Base-by-base conservation (phyloP, 169 alveolate genomes). In the Eimeria sp. region DNA sequence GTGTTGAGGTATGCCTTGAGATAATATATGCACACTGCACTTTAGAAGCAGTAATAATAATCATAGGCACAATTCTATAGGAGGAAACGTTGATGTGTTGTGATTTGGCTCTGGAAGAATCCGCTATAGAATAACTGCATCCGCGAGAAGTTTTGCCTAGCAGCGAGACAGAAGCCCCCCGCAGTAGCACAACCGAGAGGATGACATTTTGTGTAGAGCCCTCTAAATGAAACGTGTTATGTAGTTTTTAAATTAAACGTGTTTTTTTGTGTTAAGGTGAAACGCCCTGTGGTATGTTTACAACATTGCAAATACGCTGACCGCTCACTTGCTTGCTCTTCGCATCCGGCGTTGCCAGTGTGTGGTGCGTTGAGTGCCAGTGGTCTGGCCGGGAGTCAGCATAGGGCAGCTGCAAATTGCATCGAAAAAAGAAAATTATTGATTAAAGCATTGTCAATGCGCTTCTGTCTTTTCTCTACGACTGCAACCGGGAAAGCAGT, bases 331-430 rank as follows among this genome's bases (percentile, higher is more conserved):
- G 20, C 25, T 33, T 37, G 13, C 27, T 11, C 54, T 18, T 66
- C 77, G 77, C 80, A 71, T 37, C 54, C 80, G 54, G 37, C 80
- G 54, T 6, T 37, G 54, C 80, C 52, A 37, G 80, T 30, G 80
- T 49, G 49, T 33, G 80, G 80, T 62, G 62, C 62, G 30, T 16
- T 62, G 80, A 33, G 54, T 66, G 77, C 80, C 80, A 52, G 80
- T 71, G 80, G 80, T 71, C 80, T 14, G 80, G 80, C 37, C 80
- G 49, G 49, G 49, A 71, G 27, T 56, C 62, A 56, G 25, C 9
- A 2, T 33, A 6, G 80, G 54, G 80, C 52, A 10, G 11, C 54
- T 71, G 11, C 54, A 33, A 0, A 52, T 37, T 71, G n/a, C 80
- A 71, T 71, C 14, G 54, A 37, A 25, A 71, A 62, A 68, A 0